phyloP scores from a whole-genome alignment of 192 early-diverging fungal species.

The Backusella morwellensis region DNA sequence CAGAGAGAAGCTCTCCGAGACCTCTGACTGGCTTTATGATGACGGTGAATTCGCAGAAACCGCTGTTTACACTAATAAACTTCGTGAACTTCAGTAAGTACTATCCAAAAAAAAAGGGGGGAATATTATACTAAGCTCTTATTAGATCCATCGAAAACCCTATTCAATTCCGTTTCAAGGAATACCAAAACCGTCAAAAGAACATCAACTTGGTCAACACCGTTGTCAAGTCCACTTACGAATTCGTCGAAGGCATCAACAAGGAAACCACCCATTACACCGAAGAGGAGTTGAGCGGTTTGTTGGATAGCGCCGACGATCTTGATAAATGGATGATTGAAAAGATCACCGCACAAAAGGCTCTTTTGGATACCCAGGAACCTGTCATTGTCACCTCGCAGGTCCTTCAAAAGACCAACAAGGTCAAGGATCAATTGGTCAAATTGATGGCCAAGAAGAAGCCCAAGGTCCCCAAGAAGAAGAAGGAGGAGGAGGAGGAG shows the following conservation, averaged over 20 bases:
- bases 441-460: slow-evolving; percentile 59
- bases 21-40: slow-evolving; percentile 86
- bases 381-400: slow-evolving; percentile 64
- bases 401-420: slow-evolving; percentile 47
- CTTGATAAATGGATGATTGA: slow-evolving; percentile 65
- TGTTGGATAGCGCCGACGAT: slow-evolving; percentile 52
- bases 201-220: slow-evolving; percentile 36
- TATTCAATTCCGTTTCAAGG: slow-evolving; percentile 43
- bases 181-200: slow-evolving; percentile 44
- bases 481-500: slow-evolving; percentile 28
- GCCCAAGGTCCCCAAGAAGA: slow-evolving; percentile 35
- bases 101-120: no score
- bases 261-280: slow-evolving; percentile 55
- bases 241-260: slow-evolving; percentile 45
- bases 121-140: background rate
- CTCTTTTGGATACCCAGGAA: slow-evolving; percentile 52
- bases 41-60: slow-evolving; percentile 75
- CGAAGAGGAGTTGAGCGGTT: slow-evolving; percentile 48
- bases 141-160: slow-evolving; percentile 46
- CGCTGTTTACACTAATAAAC: slow-evolving; percentile 49
- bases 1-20: slow-evolving; percentile 48
- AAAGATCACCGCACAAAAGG: slow-evolving; percentile 57
- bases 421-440: slow-evolving; percentile 51
- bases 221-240: slow-evolving; percentile 33
- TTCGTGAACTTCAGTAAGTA: slow-evolving; percentile 45